These are phyloP conservation scores for Xylaria cubensis DNA, from an alignment of 495 filamentous ascomycete species.

Conservation along the genomic window DNA sequence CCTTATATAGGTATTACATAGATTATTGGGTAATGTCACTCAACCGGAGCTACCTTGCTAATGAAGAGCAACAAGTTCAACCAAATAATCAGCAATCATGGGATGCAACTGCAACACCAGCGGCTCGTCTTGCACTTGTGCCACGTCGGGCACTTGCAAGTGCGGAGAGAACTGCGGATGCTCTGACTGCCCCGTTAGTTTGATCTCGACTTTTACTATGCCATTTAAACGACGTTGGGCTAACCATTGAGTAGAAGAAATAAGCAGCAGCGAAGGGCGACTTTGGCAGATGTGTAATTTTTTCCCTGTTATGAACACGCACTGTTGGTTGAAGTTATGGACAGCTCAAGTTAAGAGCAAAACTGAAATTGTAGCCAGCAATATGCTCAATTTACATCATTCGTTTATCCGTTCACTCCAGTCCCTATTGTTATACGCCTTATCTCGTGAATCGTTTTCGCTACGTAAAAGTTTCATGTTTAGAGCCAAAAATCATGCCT, in stretches of 20 bases:
- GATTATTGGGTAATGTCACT: neutral
- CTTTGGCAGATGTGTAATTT: neutral
- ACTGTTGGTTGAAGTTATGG: neutral
- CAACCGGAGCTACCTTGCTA: neutral
- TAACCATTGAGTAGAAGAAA: neutral
- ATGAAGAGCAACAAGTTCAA: conserved; percentile 24
- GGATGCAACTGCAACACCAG: conserved; percentile 38
- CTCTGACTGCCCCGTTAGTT: conserved; percentile 39
- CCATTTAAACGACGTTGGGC: neutral
- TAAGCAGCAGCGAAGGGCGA: neutral
- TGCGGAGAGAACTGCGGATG: conserved; percentile 41
- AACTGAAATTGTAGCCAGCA: neutral
- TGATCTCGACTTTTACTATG: neutral
- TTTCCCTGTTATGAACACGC: neutral
- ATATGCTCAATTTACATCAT: neutral
- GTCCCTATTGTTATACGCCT: neutral
- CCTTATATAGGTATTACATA: neutral
- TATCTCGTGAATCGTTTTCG: neutral
- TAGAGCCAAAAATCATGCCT: neutral
- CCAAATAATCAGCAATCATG: conserved; percentile 28
- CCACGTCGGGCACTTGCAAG: conserved; percentile 35
- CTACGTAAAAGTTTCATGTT: neutral
- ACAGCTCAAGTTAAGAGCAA: too few species aligned
- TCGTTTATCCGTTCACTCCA: neutral
- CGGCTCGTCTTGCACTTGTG: conserved; percentile 35